Evolutionary conservation across 2,329 filamentous ascomycete genomes (phyloP), one percentile per base, ranked within the genome.

Genomic region (Botrytis paeoniae): DNA sequence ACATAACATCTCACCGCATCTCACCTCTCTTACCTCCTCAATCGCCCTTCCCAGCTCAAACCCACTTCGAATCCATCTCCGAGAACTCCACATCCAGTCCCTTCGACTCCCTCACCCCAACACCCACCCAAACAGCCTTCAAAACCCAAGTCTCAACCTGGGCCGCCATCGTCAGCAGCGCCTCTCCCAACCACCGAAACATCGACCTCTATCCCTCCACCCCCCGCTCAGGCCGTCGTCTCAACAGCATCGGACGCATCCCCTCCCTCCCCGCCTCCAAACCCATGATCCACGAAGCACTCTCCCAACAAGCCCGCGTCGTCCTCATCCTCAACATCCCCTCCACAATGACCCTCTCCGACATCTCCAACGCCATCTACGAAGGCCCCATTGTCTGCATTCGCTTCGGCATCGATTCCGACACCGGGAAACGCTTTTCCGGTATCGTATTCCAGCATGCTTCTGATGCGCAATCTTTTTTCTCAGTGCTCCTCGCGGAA

Each of bases 361-460:
- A 79, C 22, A 73, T 81, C 61, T 78, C 77, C 22, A 71, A 80
- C 45, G 79, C 78, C 2, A 72, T 81, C 10, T 54, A 69, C 32
- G 79, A 80, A 74, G 80, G 80, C 2, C 76, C 79, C 2, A 20
- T 81, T 16, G 73, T 76, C 41, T 75, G 73, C 25, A 80, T 81
- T 59, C 73, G 74, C 14, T 79, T 81, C 62, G 78, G 78, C 25
- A 48, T 71, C 12, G 76, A 81, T 64, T 69, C 71, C 0, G 75
- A 78, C 1, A 74, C 73, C 20, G 68, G 73, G 8, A 70, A 64
- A 12, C 76, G 76, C 1, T 80, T 73, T 43, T 76, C 73, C 12
- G 78, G 78, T 22, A 73, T 81, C 25, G 75, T 80, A 4, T 81
- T 81, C 73, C 79, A 79, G 48, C 59, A 75, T 57, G 76, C 78